Conservation (phyloP, 768 basidiomycete genomes). For the Rhodotorula taiwanensis region DNA sequence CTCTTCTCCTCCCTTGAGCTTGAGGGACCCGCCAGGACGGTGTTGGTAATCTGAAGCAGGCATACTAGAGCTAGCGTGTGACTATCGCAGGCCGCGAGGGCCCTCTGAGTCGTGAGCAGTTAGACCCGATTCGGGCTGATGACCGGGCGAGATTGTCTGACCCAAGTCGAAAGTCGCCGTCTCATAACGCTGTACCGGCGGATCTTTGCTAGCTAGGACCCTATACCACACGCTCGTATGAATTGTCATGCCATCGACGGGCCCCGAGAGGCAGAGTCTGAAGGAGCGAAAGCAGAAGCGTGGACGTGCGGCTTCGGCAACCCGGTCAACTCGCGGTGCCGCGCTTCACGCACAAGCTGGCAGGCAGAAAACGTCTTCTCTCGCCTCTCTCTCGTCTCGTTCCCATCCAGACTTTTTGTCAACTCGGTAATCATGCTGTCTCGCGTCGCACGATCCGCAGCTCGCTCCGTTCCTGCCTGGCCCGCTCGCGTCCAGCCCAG, state of each 20-base stretch:
- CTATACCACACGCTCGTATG: too few species aligned
- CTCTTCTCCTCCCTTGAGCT: conserved; percentile 66
- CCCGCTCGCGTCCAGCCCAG: not conserved
- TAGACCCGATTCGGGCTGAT: too few species aligned
- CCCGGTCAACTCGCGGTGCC: too few species aligned
- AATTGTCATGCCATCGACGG: too few species aligned
- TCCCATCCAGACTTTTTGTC: not conserved
- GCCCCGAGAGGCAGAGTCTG: too few species aligned
- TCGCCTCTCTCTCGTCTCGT: not conserved
- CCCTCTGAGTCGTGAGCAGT: not conserved
- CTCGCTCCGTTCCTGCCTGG: not conserved
- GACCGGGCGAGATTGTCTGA: too few species aligned
- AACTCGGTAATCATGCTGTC: not conserved
- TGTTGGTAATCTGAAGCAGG: conserved; percentile 68
- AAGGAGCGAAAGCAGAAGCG: too few species aligned
- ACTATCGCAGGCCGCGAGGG: not conserved
- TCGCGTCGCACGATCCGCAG: not conserved
- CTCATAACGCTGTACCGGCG: too few species aligned
- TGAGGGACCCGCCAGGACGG: conserved; percentile 66
- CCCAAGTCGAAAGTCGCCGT: not conserved
- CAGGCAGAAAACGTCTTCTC: too few species aligned
- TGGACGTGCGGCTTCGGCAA: too few species aligned
- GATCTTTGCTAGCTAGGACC: too few species aligned
- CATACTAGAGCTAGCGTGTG: not conserved
- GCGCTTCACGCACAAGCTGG: too few species aligned